Percentiles rank a stretch among this genome's conserved stretches.
phyloP scores from a whole-genome alignment of 1,284 basidiomycete species.

The Heliocybe sulcata region DNA sequence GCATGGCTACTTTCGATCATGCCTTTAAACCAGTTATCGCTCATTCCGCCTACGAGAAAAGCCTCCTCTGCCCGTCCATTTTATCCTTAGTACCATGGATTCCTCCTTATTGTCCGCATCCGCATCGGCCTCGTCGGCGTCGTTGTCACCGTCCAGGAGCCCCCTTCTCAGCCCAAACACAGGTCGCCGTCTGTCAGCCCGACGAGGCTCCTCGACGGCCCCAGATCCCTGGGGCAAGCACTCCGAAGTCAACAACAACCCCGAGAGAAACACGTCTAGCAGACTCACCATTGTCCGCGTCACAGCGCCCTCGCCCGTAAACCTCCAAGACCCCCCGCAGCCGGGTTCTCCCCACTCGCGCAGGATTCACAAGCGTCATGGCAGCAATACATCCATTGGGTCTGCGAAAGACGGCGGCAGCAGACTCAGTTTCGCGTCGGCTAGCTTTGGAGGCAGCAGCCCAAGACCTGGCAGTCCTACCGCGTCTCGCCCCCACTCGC shows the following conservation, averaged over 20 bases:
- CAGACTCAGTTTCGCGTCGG: background rate
- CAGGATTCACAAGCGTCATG: slow-evolving; percentile 12
- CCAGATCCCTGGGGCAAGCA: slow-evolving; percentile 58
- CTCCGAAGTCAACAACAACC: slow-evolving; percentile 41
- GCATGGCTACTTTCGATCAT: background rate
- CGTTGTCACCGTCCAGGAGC: background rate
- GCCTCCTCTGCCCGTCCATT: background rate
- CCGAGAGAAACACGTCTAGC: slow-evolving; percentile 48
- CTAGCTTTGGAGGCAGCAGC: background rate
- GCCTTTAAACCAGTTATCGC: background rate
- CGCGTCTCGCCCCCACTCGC: slow-evolving; percentile 24
- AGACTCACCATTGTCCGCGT: slow-evolving; percentile 71
- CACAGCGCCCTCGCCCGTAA: slow-evolving; percentile 10
- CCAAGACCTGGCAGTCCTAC: background rate
- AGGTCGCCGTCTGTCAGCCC: slow-evolving; percentile 36
- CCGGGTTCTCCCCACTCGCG: slow-evolving; percentile 19
- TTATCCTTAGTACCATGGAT: background rate
- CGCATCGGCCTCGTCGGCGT: background rate
- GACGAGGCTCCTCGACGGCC: slow-evolving; percentile 61
- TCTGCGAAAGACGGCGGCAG: background rate
- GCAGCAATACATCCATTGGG: slow-evolving; percentile 2
- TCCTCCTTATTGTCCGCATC: background rate
- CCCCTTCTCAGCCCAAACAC: background rate
- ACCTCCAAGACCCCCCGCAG: slow-evolving; percentile 18
- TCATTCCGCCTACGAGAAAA: background rate